Percentiles rank a stretch among this genome's conserved stretches.
Conservation (phyloP, 208 protist species). For the Crithidia acanthocephali region DNA sequence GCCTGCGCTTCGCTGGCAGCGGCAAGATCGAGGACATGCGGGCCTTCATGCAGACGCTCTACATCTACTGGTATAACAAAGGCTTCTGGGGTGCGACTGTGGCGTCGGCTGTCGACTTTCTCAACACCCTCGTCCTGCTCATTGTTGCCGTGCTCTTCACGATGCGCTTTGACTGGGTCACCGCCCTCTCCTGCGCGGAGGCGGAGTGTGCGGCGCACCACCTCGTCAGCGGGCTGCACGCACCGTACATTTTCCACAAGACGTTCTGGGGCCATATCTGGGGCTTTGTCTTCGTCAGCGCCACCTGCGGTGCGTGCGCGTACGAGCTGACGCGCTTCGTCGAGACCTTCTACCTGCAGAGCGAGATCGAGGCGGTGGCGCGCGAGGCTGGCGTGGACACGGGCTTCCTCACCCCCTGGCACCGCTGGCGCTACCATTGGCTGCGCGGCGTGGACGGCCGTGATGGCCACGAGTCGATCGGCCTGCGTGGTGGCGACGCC, state of each 20-base stretch:
- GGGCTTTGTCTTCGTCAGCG: constrained; percentile 53
- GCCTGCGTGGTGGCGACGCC: constrained; percentile 21
- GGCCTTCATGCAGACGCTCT: constrained; percentile 70
- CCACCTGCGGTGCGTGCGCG: constrained; percentile 32
- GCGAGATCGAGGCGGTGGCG: constrained; percentile 56
- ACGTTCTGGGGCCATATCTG: constrained; percentile 32
- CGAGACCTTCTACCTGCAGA: constrained; percentile 52
- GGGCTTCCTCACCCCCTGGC: constrained; percentile 64
- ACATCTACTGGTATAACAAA: constrained; percentile 79
- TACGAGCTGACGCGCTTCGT: constrained; percentile 71
- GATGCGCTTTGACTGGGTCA: constrained; percentile 64
- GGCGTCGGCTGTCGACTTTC: constrained; percentile 65
- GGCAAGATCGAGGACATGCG: constrained; percentile 66
- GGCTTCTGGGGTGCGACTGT: constrained; percentile 67
- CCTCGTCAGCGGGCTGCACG: constrained; percentile 46
- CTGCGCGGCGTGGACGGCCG: constrained; percentile 28
- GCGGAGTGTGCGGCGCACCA: constrained; percentile 45
- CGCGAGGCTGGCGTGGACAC: constrained; percentile 55
- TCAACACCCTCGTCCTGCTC: constrained; percentile 69
- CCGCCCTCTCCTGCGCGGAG: constrained; percentile 62
- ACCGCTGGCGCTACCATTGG: constrained; percentile 54
- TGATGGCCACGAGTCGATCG: constrained; percentile 49
- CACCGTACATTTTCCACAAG: constrained; percentile 43
- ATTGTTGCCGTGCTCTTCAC: constrained; percentile 57
- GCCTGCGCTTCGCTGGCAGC: constrained; percentile 52